Evolutionary conservation across 257 asterid species (phyloP).

Genomic region (Jasminum sambac): DNA sequence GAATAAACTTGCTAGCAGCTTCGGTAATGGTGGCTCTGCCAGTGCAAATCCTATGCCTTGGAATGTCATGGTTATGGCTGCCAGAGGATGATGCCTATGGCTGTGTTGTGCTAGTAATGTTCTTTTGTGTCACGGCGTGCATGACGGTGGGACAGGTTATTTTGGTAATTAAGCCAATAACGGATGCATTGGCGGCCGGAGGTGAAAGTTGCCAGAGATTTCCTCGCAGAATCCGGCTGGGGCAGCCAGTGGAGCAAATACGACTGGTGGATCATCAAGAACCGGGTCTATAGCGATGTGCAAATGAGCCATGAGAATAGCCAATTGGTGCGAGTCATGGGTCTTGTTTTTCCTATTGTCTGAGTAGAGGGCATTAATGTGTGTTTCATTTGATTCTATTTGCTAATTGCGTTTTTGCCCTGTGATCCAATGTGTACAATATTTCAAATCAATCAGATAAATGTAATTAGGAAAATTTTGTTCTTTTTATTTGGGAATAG

Average conservation of each 20-base stretch:
- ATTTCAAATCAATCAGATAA: not conserved
- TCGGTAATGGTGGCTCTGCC: constrained; percentile 63
- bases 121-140: constrained; percentile 45
- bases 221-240: not conserved
- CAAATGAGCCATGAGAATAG: constrained; percentile 7
- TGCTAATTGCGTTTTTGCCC: not conserved
- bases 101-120: constrained; percentile 43
- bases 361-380: not conserved
- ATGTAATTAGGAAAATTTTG: constrained; percentile 2
- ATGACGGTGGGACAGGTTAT: constrained; percentile 56
- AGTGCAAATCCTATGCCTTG: constrained; percentile 52
- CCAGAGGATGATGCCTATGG: constrained; percentile 48
- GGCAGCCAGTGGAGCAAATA: constrained; percentile 19
- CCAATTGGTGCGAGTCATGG: constrained; percentile 11
- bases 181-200: constrained; percentile 54
- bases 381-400: not conserved
- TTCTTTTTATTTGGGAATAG: not conserved
- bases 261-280: not conserved
- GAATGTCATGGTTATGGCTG: constrained; percentile 48
- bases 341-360: not conserved
- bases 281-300: constrained; percentile 12
- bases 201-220: constrained; percentile 23
- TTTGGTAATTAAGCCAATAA: constrained; percentile 65
- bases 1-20: constrained; percentile 50
- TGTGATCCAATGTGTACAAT: not conserved